phyloP scores from a whole-genome alignment of 2,329 filamentous ascomycete genomes.

The Blastomyces silverae region DNA sequence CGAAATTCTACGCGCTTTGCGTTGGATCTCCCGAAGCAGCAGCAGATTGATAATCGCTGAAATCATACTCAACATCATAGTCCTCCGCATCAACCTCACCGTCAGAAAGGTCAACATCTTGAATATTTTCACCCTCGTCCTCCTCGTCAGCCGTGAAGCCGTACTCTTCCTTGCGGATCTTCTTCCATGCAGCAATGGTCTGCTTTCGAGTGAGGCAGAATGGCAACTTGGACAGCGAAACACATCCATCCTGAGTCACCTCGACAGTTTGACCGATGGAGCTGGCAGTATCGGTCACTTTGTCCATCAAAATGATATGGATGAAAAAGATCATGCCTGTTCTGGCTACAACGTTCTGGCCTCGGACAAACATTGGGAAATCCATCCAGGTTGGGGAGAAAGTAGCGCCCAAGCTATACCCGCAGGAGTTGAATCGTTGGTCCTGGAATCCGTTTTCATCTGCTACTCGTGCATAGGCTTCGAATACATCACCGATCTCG shows the following conservation, averaged over 20 bases:
- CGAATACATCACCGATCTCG: slow-evolving; percentile 28
- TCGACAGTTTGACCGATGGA: slow-evolving; percentile 30
- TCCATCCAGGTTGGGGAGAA: slow-evolving; percentile 26
- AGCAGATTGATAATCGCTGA: slow-evolving; percentile 28
- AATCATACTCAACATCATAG: slow-evolving; percentile 34
- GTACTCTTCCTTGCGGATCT: slow-evolving; percentile 31
- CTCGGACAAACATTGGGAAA: slow-evolving; percentile 23
- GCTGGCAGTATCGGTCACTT: slow-evolving; percentile 32
- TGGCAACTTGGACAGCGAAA: slow-evolving; percentile 31
- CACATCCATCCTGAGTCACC: slow-evolving; percentile 30
- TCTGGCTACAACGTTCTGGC: slow-evolving; percentile 23
- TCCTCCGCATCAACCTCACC: slow-evolving; percentile 31
- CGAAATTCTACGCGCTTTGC: slow-evolving; percentile 10
- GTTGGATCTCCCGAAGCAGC: slow-evolving; percentile 24
- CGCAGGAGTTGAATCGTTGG: slow-evolving; percentile 29
- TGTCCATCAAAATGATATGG: slow-evolving; percentile 35
- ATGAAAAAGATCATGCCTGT: slow-evolving; percentile 33
- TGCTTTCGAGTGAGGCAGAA: slow-evolving; percentile 31
- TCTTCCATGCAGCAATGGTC: slow-evolving; percentile 34
- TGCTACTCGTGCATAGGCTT: slow-evolving; percentile 28
- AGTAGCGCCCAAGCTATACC: slow-evolving; percentile 29
- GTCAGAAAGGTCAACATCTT: slow-evolving; percentile 32
- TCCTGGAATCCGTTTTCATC: slow-evolving; percentile 31
- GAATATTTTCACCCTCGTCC: slow-evolving; percentile 32
- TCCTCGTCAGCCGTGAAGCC: slow-evolving; percentile 30